These are phyloP conservation scores for Penicillium dipodomyicola DNA, from an alignment of 495 filamentous ascomycete species.

Conservation along the genomic window DNA sequence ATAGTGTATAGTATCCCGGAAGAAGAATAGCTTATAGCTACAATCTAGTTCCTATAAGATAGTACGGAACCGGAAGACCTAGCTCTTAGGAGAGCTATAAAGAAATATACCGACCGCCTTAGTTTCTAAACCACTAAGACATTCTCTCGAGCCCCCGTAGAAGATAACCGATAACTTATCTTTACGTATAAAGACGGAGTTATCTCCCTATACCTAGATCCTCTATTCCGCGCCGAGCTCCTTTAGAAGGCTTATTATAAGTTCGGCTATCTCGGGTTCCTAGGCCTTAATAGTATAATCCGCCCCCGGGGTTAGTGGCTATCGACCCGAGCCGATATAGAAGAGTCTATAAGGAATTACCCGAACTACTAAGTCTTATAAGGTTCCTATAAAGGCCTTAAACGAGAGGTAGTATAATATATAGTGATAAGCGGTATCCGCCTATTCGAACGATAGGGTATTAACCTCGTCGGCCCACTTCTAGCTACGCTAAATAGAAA, in stretches of 20 bases:
- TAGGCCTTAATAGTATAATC: not conserved
- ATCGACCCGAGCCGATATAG: not conserved
- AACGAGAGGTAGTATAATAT: not conserved
- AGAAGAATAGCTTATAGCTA: not conserved
- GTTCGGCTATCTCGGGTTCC: slow-evolving; percentile 1
- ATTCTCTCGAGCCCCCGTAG: too few species aligned
- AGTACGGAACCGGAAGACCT: not conserved
- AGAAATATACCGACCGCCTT: too few species aligned
- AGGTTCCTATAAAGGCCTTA: not conserved
- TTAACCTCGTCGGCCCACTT: not conserved
- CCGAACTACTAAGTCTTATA: slow-evolving; percentile 8
- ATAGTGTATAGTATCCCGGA: not conserved
- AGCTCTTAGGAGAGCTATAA: not conserved
- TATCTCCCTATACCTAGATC: not conserved
- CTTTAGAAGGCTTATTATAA: not conserved
- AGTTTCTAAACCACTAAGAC: too few species aligned
- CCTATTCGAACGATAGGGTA: not conserved
- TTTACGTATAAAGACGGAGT: not conserved
- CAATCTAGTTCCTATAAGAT: not conserved
- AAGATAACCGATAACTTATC: slow-evolving; percentile 1
- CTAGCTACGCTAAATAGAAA: not conserved
- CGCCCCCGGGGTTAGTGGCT: not conserved
- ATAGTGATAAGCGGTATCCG: not conserved
- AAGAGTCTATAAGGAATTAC: not conserved
- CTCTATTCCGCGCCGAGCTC: not conserved